Evolutionary conservation across 768 basidiomycete genomes (phyloP).

Genomic region (Tylopilus sp.): DNA sequence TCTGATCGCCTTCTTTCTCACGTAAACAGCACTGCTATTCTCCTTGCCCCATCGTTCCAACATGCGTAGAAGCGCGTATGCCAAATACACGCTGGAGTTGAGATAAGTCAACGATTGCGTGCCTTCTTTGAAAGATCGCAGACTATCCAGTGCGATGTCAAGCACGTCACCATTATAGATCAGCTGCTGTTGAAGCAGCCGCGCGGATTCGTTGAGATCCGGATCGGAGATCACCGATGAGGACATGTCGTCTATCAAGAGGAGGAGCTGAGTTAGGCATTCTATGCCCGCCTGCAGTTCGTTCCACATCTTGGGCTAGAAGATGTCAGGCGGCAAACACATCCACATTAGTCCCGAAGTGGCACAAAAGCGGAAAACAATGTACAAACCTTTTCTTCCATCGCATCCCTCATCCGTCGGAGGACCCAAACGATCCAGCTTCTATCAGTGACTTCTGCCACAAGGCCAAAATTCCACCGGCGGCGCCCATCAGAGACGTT

Average conservation of each 20-base stretch:
- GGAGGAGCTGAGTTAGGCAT: constrained; percentile 87
- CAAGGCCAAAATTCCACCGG: constrained; percentile 65
- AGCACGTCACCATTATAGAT: constrained; percentile 95
- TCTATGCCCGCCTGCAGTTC: constrained; percentile 94
- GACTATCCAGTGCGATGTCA: constrained; percentile 77
- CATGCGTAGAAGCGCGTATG: constrained; percentile 83
- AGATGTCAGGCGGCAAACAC: background rate
- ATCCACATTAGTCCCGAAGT: constrained; percentile 8
- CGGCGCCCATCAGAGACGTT: constrained; percentile 26
- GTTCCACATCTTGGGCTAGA: constrained; percentile 88
- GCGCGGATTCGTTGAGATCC: constrained; percentile 68
- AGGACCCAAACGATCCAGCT: constrained; percentile 90
- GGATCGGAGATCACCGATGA: constrained; percentile 39
- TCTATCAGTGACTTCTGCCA: constrained; percentile 84
- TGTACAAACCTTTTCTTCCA: constrained; percentile 78
- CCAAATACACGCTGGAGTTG: constrained; percentile 79
- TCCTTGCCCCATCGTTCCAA: constrained; percentile 84
- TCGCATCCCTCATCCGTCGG: constrained; percentile 80
- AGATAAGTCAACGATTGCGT: constrained; percentile 80
- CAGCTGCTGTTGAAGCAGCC: constrained; percentile 80
- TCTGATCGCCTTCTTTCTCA: constrained; percentile 56
- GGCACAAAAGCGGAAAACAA: background rate
- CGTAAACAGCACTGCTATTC: constrained; percentile 65
- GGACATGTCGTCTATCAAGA: constrained; percentile 85
- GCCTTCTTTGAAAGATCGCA: constrained; percentile 76